Percentiles rank a stretch among this genome's conserved stretches.
Evolutionary conservation across 2,329 filamentous ascomycete genomes (phyloP).

Genomic region (Fusarium verrucosum): DNA sequence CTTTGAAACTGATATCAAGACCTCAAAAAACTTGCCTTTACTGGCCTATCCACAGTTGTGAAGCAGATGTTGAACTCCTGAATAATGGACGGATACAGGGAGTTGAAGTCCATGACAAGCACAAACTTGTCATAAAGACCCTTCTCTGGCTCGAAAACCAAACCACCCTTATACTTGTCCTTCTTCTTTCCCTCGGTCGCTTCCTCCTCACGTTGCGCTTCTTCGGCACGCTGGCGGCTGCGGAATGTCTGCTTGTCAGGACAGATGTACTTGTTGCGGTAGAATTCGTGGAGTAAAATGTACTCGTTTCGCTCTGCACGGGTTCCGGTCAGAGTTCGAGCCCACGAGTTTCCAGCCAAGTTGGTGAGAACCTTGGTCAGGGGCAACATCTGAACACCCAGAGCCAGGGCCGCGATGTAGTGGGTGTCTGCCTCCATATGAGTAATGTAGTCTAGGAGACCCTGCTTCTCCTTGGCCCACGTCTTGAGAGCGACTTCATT

Average conservation of each 20-base stretch:
- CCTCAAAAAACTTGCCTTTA: conserved; percentile 65
- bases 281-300: conserved; percentile 96
- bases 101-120: conserved; percentile 99
- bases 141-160: conserved; percentile 97
- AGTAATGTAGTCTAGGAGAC: conserved; percentile 90
- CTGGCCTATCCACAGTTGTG: conserved; percentile 87
- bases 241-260: conserved; percentile 92
- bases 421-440: conserved; percentile 97
- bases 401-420: conserved; percentile 89
- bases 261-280: conserved; percentile 97
- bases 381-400: conserved; percentile 90
- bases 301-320: conserved; percentile 98
- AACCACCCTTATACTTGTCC: conserved; percentile 98
- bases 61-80: conserved; percentile 99
- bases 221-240: conserved; percentile 75
- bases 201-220: conserved; percentile 75
- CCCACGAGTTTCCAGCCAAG: conserved; percentile 97
- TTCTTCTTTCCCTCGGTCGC: conserved; percentile 88
- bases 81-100: conserved; percentile 96
- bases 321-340: conserved; percentile 92
- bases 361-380: conserved; percentile 96
- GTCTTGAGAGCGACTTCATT: conserved; percentile 86
- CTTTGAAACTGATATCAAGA: background rate
- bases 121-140: conserved; percentile 98
- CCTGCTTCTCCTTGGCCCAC: conserved; percentile 80